Conservation (phyloP, 352 stramenopile genomes). For the Phytophthora tubulina region DNA sequence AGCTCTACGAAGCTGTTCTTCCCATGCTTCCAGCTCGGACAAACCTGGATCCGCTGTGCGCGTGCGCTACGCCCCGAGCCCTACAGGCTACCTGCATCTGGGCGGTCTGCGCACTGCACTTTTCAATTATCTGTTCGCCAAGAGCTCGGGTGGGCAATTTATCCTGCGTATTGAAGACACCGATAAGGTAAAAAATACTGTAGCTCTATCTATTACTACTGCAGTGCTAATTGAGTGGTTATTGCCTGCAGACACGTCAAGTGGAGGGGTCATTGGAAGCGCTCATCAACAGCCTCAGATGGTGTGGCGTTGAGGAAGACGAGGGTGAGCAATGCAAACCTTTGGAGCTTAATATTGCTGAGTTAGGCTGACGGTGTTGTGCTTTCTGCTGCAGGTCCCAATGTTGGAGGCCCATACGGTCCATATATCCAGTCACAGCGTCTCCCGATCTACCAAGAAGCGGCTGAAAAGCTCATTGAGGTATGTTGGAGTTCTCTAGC, state of each 20-base stretch:
- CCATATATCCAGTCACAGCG: slow-evolving; percentile 98
- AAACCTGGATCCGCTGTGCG: slow-evolving; percentile 47
- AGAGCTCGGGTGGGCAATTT: slow-evolving; percentile 85
- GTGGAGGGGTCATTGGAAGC: slow-evolving; percentile 87
- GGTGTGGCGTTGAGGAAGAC: slow-evolving; percentile 97
- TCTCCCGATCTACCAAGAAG: slow-evolving; percentile 93
- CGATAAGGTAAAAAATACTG: slow-evolving; percentile 67
- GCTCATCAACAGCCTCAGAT: slow-evolving; percentile 91
- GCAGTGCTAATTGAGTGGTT: slow-evolving; percentile 12
- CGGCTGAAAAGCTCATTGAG: slow-evolving; percentile 90
- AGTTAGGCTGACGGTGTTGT: slow-evolving; percentile 10
- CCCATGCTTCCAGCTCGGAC: slow-evolving; percentile 3
- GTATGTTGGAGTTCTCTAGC: slow-evolving; percentile 34
- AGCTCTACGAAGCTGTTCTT: slow-evolving; percentile 33
- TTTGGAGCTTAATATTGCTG: background rate
- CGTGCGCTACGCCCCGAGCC: slow-evolving; percentile 91
- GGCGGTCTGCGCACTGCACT: slow-evolving; percentile 92
- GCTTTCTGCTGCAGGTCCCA: slow-evolving; percentile 71
- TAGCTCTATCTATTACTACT: background rate
- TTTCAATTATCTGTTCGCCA: slow-evolving; percentile 95
- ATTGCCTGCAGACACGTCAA: slow-evolving; percentile 69
- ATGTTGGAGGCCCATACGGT: slow-evolving; percentile 88
- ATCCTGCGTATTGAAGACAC: slow-evolving; percentile 95
- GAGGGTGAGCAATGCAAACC: slow-evolving; percentile 74
- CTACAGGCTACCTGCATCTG: slow-evolving; percentile 92